phyloP scores from a whole-genome alignment of 1,284 basidiomycete genomes.

The Cutaneotrichosporon daszewskae region DNA sequence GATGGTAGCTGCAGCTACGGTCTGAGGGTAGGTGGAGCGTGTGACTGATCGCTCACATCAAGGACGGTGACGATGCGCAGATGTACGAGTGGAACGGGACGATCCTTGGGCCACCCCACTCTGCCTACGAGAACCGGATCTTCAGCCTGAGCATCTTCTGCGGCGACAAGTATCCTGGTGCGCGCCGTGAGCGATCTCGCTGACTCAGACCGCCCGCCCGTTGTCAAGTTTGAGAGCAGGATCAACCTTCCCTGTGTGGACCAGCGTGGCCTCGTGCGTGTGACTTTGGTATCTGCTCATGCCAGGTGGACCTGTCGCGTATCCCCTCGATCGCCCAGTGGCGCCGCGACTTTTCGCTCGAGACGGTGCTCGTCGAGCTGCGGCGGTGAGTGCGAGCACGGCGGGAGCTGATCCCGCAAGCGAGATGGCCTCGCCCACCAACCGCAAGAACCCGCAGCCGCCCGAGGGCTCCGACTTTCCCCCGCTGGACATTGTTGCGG shows the following conservation, averaged over 20 bases:
- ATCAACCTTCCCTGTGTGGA: conserved; percentile 95
- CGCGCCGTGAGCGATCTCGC: conserved; percentile 25
- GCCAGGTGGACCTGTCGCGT: conserved; percentile 62
- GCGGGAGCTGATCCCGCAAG: conserved; percentile 48
- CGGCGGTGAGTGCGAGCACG: conserved; percentile 58
- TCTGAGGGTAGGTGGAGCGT: conserved; percentile 54
- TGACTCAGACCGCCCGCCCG: conserved; percentile 37
- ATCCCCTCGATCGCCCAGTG: conserved; percentile 67
- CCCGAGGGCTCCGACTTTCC: conserved; percentile 66
- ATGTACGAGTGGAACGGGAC: conserved; percentile 99
- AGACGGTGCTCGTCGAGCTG: conserved; percentile 84
- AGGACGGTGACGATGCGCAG: conserved; percentile 82
- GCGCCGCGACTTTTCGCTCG: conserved; percentile 70
- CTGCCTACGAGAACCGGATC: conserved; percentile 96
- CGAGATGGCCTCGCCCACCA: conserved; percentile 87
- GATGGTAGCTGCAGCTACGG: conserved; percentile 97
- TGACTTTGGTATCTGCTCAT: background rate
- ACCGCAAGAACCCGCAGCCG: conserved; percentile 92
- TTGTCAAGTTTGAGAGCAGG: conserved; percentile 66
- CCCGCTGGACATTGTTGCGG: conserved; percentile 35
- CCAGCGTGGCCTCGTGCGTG: conserved; percentile 57
- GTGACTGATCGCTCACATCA: conserved; percentile 2
- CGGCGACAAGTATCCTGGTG: conserved; percentile 74
- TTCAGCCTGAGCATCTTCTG: conserved; percentile 92
- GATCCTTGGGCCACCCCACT: conserved; percentile 96